Base-by-base conservation (phyloP, 208 protist species). In the Paratrypanosoma confusum region DNA sequence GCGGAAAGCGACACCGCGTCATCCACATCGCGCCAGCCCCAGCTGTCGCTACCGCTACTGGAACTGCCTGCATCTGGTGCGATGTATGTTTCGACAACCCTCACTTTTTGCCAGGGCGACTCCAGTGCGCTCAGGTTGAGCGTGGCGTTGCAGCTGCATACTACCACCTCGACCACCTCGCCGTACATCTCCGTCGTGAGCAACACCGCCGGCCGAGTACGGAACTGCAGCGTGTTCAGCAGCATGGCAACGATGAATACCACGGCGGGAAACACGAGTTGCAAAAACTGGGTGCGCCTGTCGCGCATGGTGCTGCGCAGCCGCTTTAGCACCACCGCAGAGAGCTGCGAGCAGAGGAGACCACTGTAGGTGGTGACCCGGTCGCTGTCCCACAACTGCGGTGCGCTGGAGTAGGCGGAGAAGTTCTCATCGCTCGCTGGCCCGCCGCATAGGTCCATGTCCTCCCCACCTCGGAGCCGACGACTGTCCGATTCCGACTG, bases 231-330 rank as follows among this genome's bases (percentile, higher is more conserved):
- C 10, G 71, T 62, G 42, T 55, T 75, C 1, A 85, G 57, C 24
- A 90, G 47, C 65, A 85, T 74, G 5, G 75, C 80, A n/a, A 90
- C 46, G 23, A 83, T 32, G 25, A 85, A 45, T 51, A 62, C 72
- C 31, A 70, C 23, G 11, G 83, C 65, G 3, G 75, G 81, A 55
- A 71, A 78, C 3, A 80, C 31, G 35, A 90, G 58, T 45, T 90
- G 81, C 33, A 90, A 66, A 33, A 62, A 78, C 45, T 74, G 69
- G 27, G 67, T 83, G 37, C 73, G 64, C 41, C 61, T 60, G 46
- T 91, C 75, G 21, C 78, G 66, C 39, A 81, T 39, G 24, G 62
- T 43, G 39, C 60, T 70, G 45, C 61, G 52, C 7, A 69, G 50
- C 0, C 79, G 76, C 59, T 85, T 82, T 36, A 57, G 25, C 61